phyloP scores from a whole-genome alignment of 148 eudicot species.

The Mesembryanthemum crystallinum region DNA sequence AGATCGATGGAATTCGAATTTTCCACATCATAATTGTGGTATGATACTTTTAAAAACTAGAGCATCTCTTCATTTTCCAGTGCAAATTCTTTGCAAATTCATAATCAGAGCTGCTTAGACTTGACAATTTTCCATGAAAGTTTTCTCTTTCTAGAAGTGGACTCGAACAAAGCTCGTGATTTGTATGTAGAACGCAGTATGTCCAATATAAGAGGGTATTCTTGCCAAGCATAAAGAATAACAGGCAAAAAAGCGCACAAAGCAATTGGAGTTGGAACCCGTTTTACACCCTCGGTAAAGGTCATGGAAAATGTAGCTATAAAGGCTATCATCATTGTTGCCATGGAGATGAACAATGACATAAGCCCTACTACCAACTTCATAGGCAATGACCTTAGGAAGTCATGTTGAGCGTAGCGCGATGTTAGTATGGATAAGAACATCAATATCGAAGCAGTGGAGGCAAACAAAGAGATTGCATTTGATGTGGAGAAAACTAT shows the following conservation, averaged over 20 bases:
- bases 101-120: neutral
- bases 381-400: constrained; percentile 16
- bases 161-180: constrained; percentile 17
- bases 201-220: constrained; percentile 24
- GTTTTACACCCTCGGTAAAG: neutral
- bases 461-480: constrained; percentile 23
- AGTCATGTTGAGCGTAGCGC: constrained; percentile 21
- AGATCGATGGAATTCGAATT: no score
- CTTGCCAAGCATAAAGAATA: constrained; percentile 18
- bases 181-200: constrained; percentile 18
- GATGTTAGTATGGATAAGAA: constrained; percentile 31
- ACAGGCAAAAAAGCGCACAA: constrained; percentile 16
- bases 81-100: no score
- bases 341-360: constrained; percentile 20
- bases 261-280: constrained; percentile 15
- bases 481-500: constrained; percentile 17
- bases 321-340: constrained; percentile 30
- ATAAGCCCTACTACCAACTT: constrained; percentile 24
- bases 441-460: constrained; percentile 23
- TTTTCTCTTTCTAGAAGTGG: neutral
- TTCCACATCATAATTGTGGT: no score
- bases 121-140: constrained; percentile 1
- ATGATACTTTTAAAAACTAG: no score
- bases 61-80: no score
- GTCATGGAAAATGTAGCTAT: constrained; percentile 23